These are phyloP conservation scores for Nitzschia sp. DNA, from an alignment of 108 stramenopile species.

Conservation along the genomic window DNA sequence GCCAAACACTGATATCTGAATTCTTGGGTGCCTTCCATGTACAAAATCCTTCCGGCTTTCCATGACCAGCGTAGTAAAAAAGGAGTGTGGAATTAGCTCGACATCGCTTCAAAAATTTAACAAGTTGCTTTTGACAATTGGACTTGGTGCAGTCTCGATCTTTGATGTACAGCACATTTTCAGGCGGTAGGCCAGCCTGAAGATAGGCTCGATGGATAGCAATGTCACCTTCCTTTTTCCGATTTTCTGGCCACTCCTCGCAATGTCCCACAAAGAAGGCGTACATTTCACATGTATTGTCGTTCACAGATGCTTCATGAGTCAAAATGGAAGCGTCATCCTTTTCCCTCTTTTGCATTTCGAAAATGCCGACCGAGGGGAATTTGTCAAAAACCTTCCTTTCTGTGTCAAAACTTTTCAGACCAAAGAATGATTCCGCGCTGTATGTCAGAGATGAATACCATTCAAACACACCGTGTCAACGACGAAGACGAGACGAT, in stretches of 20 bases:
- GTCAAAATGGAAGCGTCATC: background rate
- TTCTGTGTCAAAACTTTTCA: too few relatives aligned
- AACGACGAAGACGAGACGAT: too few relatives aligned
- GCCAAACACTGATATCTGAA: conserved; percentile 2
- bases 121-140: conserved; percentile 27
- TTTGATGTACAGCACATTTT: conserved; percentile 23
- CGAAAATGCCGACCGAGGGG: too few relatives aligned
- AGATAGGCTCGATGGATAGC: conserved; percentile 29
- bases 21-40: conserved; percentile 1
- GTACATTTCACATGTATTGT: too few relatives aligned
- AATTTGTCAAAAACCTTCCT: too few relatives aligned
- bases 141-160: conserved; percentile 20
- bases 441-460: too few relatives aligned
- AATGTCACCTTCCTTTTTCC: conserved; percentile 33
- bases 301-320: background rate
- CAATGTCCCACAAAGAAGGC: conserved; percentile 32
- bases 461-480: too few relatives aligned
- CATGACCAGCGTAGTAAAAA: conserved; percentile 39
- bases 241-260: conserved; percentile 35
- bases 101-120: conserved; percentile 2
- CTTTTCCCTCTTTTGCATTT: background rate
- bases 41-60: conserved; percentile 17
- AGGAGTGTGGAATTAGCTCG: conserved; percentile 19
- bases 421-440: too few relatives aligned
- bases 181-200: conserved; percentile 24